phyloP scores from a whole-genome alignment of 1,284 basidiomycete genomes.

The Cutaneotrichosporon cutaneum region DNA sequence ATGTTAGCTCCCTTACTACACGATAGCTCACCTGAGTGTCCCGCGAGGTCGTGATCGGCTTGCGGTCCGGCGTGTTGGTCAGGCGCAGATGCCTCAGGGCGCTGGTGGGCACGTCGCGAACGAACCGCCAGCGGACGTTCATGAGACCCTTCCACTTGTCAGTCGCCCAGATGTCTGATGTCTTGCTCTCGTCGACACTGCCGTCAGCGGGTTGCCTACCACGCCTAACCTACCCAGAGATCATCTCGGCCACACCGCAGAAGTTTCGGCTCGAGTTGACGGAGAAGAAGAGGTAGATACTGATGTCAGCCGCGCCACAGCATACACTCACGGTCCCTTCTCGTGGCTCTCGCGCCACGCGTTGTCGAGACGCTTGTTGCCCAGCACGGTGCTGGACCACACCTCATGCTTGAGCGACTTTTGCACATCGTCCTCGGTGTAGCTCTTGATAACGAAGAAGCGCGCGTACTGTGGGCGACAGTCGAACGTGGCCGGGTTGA shows the following conservation, averaged over 20 bases:
- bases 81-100: slow-evolving; percentile 46
- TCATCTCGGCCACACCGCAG: slow-evolving; percentile 95
- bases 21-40: slow-evolving; percentile 29
- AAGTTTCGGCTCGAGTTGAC: slow-evolving; percentile 96
- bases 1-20: background rate
- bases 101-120: slow-evolving; percentile 83
- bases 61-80: slow-evolving; percentile 92
- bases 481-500: slow-evolving; percentile 85
- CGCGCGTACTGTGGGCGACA: slow-evolving; percentile 73
- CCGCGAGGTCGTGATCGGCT: slow-evolving; percentile 87
- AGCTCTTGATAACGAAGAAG: slow-evolving; percentile 95
- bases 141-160: slow-evolving; percentile 99
- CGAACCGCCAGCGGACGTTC: slow-evolving; percentile 92
- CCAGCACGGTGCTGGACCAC: slow-evolving; percentile 93
- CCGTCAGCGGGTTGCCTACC: background rate
- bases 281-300: slow-evolving; percentile 91
- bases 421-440: slow-evolving; percentile 96
- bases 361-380: slow-evolving; percentile 91
- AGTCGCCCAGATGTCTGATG: slow-evolving; percentile 84
- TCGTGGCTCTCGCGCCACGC: slow-evolving; percentile 86
- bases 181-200: slow-evolving; percentile 55
- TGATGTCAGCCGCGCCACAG: background rate
- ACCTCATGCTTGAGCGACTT: slow-evolving; percentile 95
- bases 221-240: slow-evolving; percentile 62
- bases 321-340: slow-evolving; percentile 61